Base-by-base conservation (phyloP, 306 rosid species). In the Luffa acutangula region DNA sequence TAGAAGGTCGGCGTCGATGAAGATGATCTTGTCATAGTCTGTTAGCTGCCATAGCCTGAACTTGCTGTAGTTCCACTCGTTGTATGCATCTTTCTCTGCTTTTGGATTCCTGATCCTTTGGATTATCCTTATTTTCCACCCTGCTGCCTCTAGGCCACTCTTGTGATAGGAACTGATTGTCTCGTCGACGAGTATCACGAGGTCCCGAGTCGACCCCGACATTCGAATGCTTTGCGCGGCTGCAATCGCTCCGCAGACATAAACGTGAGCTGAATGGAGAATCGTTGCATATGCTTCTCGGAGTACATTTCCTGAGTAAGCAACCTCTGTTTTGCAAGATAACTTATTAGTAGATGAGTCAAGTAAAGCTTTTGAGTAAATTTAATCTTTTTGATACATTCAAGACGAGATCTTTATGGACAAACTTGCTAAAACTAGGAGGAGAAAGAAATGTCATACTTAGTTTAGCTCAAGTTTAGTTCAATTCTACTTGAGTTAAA, bases 31-130 rank as follows among this genome's bases (percentile, higher is more conserved):
- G 90, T 92, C 97, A 73, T 95, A 95, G 59, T 95, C 97, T 63
- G 97, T 91, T 12, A 95, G 84, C 84, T 95, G 96, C 99, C 97
- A 95, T 57, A 95, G 79, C 79, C 99, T 82, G 81, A 95, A 95
- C 82, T 95, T 95, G 94, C 99, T 95, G 88, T 93, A 93, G 86
- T 95, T 95, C 97, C 97, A 95, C 60, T 93, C 99, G 39, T 93
- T 95, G 85, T 95, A 95, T 17, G 99, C 97, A 84, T 93, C 97
- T 80, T 91, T 93, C 73, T 91, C 99, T 39, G 97, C 99, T 85
- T 92, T 93, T 2, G 99, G 99, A 80, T 95, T 95, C 80, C 99
- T 86, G 71, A 95, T 95, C 71, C 97, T 90, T 76, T 90, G 85
- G 21, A 95, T 95, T 21, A 88, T 87, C 79, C 92, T 93, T 15